A percentile compares a stretch with the other conserved stretches of the same genome.
phyloP scores from a whole-genome alignment of 352 stramenopile genomes.

The Phytophthora europaea region DNA sequence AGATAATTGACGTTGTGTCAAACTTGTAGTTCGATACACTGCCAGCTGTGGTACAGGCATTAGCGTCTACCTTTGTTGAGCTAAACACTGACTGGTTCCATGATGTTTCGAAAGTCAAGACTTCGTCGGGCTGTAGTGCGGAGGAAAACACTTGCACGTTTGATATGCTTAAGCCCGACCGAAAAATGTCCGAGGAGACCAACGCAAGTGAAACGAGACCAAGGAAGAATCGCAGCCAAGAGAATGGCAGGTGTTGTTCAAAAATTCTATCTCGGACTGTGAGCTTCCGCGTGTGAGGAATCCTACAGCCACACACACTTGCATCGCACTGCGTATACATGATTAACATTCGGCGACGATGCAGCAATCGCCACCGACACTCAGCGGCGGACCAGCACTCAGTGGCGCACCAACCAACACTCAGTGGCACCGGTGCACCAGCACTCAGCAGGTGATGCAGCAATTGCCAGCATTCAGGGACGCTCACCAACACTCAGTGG shows the following conservation, averaged over 20 bases:
- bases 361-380: too few relatives aligned
- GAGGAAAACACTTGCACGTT: slow-evolving; percentile 2
- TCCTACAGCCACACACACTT: too few relatives aligned
- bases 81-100: slow-evolving; percentile 32
- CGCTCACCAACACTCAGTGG: neutral
- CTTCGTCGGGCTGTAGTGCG: slow-evolving; percentile 28
- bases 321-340: too few relatives aligned
- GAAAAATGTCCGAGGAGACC: slow-evolving; percentile 32
- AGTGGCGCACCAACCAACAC: too few relatives aligned
- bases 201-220: slow-evolving; percentile 28
- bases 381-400: too few relatives aligned
- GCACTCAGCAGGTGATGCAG: neutral
- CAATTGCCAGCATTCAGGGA: neutral
- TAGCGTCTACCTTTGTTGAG: slow-evolving; percentile 11
- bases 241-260: slow-evolving; percentile 24
- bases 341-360: too few relatives aligned
- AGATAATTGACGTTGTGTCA: slow-evolving; percentile 37
- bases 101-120: slow-evolving; percentile 18
- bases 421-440: neutral
- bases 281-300: neutral
- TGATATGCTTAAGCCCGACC: slow-evolving; percentile 29
- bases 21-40: slow-evolving; percentile 46
- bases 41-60: neutral
- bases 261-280: slow-evolving; percentile 8
- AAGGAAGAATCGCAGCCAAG: slow-evolving; percentile 15